Percentiles rank a stretch among this genome's conserved stretches.
Evolutionary conservation across 2,329 filamentous ascomycete genomes (phyloP).

Genomic region (Aspergillus ruber): DNA sequence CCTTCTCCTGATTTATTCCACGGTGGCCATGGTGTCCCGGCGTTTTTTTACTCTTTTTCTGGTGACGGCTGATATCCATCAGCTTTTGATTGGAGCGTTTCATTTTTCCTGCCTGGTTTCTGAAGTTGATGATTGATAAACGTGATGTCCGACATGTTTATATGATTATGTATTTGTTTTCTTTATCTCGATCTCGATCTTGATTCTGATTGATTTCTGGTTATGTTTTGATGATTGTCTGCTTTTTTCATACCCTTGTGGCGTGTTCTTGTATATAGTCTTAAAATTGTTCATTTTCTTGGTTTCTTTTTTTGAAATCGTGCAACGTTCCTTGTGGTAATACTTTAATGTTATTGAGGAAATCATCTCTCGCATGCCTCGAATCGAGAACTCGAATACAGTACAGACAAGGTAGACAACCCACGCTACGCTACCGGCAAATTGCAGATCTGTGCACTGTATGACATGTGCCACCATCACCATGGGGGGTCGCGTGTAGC

Average conservation of each 20-base stretch:
- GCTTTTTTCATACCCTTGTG: conserved; percentile 4
- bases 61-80: background rate
- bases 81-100: conserved; percentile 20
- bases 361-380: no score
- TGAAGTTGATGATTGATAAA: conserved; percentile 24
- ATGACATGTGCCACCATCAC: no score
- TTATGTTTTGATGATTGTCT: conserved; percentile 4
- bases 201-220: background rate
- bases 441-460: no score
- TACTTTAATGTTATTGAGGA: no score
- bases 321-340: no score
- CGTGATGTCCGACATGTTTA: conserved; percentile 25
- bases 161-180: conserved; percentile 24
- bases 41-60: conserved; percentile 11
- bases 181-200: conserved; percentile 1
- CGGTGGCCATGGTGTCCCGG: conserved; percentile 19
- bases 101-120: conserved; percentile 9
- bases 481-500: no score
- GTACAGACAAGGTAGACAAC: no score
- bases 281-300: no score
- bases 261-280: no score
- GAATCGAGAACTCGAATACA: no score
- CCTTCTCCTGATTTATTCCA: conserved; percentile 5
- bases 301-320: no score
- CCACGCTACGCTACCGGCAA: no score